phyloP scores from a whole-genome alignment of 2,329 filamentous ascomycete genomes.

The Piedraia hortae region DNA sequence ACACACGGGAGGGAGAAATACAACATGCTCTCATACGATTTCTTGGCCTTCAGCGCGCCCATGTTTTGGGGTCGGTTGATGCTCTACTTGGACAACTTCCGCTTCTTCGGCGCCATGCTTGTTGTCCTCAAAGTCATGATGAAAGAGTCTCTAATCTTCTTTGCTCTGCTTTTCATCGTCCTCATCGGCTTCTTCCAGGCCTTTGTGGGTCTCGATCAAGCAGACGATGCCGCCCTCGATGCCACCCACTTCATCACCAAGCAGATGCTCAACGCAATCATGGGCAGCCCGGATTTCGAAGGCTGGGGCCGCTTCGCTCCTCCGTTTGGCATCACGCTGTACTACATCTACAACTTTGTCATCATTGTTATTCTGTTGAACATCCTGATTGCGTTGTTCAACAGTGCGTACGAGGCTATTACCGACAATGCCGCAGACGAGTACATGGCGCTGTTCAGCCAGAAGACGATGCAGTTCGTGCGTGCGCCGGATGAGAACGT shows the following conservation, averaged over 20 bases:
- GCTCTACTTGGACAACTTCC: slow-evolving; percentile 74
- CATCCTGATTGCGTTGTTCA: slow-evolving; percentile 89
- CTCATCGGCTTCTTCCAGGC: slow-evolving; percentile 73
- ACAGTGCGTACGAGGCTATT: slow-evolving; percentile 85
- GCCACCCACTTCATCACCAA: slow-evolving; percentile 47
- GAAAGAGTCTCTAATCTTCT: slow-evolving; percentile 66
- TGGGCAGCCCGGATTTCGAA: slow-evolving; percentile 41
- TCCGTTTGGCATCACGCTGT: slow-evolving; percentile 80
- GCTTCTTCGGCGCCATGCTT: slow-evolving; percentile 95
- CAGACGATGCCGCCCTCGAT: slow-evolving; percentile 39
- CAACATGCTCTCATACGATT: slow-evolving; percentile 74
- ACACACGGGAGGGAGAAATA: slow-evolving; percentile 25
- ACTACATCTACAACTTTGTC: slow-evolving; percentile 93
- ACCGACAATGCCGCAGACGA: slow-evolving; percentile 83
- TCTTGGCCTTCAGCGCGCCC: slow-evolving; percentile 72
- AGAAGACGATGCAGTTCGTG: slow-evolving; percentile 91
- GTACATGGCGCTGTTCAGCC: slow-evolving; percentile 73
- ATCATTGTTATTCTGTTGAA: slow-evolving; percentile 91
- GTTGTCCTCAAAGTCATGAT: slow-evolving; percentile 61
- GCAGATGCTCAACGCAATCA: slow-evolving; percentile 67
- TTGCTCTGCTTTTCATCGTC: slow-evolving; percentile 63
- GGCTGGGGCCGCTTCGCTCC: slow-evolving; percentile 77
- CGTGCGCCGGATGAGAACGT: slow-evolving; percentile 95
- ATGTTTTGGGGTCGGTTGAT: slow-evolving; percentile 92
- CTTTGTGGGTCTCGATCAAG: slow-evolving; percentile 72